phyloP scores from a whole-genome alignment of 352 stramenopile genomes.

The Phytophthora sansomeana region DNA sequence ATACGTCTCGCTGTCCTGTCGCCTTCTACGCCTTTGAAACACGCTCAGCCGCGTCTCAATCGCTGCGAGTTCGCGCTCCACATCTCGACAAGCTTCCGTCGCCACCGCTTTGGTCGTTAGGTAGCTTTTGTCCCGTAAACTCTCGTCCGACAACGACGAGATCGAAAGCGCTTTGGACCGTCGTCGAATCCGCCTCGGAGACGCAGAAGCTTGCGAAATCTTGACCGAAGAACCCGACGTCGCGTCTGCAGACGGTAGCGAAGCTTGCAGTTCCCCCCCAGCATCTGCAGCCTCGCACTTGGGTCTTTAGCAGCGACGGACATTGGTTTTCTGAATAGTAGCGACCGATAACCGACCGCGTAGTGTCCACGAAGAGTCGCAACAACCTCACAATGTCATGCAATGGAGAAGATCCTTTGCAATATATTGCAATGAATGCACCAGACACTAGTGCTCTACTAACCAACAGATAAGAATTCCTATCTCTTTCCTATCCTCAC shows the following conservation, averaged over 20 bases:
- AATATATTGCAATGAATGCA: background rate
- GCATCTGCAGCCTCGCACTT: slow-evolving; percentile 3
- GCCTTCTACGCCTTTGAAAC: slow-evolving; percentile 30
- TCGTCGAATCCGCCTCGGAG: slow-evolving; percentile 2
- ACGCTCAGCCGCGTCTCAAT: slow-evolving; percentile 46
- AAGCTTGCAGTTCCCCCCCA: background rate
- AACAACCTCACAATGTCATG: background rate
- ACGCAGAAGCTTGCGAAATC: slow-evolving; percentile 7
- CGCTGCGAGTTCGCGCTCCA: slow-evolving; percentile 49
- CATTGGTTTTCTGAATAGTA: slow-evolving; percentile 15
- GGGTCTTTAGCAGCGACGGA: slow-evolving; percentile 13
- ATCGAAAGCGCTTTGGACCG: slow-evolving; percentile 33
- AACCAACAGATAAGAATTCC: background rate
- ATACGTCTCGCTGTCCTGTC: slow-evolving; percentile 6
- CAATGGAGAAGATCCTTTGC: background rate
- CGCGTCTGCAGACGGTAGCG: background rate
- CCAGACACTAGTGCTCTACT: background rate
- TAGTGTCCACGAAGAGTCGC: slow-evolving; percentile 14
- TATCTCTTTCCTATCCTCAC: background rate
- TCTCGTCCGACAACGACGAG: slow-evolving; percentile 39
- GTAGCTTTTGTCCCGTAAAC: background rate
- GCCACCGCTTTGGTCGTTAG: slow-evolving; percentile 2
- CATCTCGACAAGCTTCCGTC: slow-evolving; percentile 49
- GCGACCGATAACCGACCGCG: slow-evolving; percentile 14
- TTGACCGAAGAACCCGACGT: background rate